Evolutionary conservation across 208 protist species (phyloP), one percentile per base, ranked within the genome.

Genomic region (Trypanosoma brucei): DNA sequence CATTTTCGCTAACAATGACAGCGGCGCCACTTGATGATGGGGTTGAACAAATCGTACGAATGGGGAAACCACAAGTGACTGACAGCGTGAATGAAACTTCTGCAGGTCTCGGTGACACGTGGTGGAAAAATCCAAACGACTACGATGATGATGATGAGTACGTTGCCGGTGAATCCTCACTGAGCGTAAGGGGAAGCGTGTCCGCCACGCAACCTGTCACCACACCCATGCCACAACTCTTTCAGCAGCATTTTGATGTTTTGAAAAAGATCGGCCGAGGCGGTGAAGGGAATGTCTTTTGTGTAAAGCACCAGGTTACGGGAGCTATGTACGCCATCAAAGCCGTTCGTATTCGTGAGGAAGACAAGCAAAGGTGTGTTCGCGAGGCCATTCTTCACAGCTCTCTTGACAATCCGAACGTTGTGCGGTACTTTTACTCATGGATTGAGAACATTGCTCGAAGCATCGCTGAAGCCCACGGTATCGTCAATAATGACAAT

Each of bases 361-460:
- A 91, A 36, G 79, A 94, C 52, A 49, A 71, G 52, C 50, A 79
- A 55, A 72, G 75, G 8, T 79, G 79, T 44, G 76, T 90, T 42
- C 76, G 83, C 33, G 88, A 94, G 53, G 88, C 88, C 22, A 74
- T 89, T 8, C 63, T 94, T 34, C 84, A 94, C 68, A 90, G 88
- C 72, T 78, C 75, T 56, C 86, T 94, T 65, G 84, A 94, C 65
- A 64, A 79, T 62, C 76, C 76, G 4, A 83, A 92, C 68, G 83
- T 94, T 8, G 88, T 94, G 55, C 84, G 88, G 44, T 94, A 88
- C 63, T 92, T 82, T 71, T 88, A 88, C 56, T 90, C 84, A 69
- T 94, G 88, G 88, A 81, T 88, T 49, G 83, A 94, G 58, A 67
- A 79, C 42, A 59, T 94, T 22, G 60, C 84, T 2, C 64, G 68